These are phyloP conservation scores for Boletus rubescentipes DNA, from an alignment of 768 basidiomycete species.

Conservation along the genomic window DNA sequence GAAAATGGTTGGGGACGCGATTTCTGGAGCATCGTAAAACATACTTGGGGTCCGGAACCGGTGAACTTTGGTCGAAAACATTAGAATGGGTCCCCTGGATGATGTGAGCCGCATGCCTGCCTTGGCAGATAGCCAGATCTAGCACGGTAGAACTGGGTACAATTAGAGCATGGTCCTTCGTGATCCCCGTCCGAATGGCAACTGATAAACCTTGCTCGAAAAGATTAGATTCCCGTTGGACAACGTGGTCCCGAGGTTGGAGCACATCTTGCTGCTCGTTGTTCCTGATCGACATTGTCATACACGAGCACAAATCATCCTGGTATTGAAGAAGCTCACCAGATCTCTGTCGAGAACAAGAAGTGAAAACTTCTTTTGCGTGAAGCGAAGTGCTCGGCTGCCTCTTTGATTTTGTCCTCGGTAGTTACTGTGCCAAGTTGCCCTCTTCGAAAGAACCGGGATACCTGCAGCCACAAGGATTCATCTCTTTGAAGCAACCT, in stretches of 20 bases:
- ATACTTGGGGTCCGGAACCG: not conserved
- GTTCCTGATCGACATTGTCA: not conserved
- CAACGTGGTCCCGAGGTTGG: not conserved
- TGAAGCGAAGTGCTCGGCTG: not conserved
- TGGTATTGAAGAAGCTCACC: not conserved
- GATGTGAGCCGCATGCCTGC: not conserved
- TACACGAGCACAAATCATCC: too few relatives aligned
- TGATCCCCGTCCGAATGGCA: too few relatives aligned
- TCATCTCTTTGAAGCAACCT: not conserved
- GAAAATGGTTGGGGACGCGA: not conserved
- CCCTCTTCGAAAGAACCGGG: not conserved
- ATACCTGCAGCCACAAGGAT: not conserved
- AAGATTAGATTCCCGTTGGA: not conserved
- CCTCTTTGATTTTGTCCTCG: not conserved
- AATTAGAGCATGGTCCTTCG: not conserved
- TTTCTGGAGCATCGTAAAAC: not conserved
- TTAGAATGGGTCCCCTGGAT: not conserved
- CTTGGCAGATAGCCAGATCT: too few relatives aligned
- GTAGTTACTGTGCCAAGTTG: too few relatives aligned
- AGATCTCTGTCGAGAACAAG: slow-evolving; percentile 2
- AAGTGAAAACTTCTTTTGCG: not conserved
- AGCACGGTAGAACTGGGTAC: not conserved
- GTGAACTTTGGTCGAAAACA: not conserved
- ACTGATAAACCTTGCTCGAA: not conserved
- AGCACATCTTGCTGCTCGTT: not conserved